Base-by-base conservation (phyloP, 345 rosid species). In the Aurinia saxatilis region DNA sequence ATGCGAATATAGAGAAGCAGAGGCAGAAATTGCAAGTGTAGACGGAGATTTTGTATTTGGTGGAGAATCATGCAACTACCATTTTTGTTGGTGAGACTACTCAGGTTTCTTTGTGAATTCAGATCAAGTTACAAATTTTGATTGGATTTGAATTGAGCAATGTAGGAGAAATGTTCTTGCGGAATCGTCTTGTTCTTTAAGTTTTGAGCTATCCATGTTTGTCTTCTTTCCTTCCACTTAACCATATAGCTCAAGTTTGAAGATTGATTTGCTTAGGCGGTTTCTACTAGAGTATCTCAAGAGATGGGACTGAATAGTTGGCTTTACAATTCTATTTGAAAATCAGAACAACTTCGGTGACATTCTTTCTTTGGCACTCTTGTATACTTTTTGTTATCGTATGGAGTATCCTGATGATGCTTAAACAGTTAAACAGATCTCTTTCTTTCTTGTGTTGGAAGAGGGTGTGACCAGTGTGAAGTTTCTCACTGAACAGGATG, bases 41-140 rank as follows among this genome's bases (percentile, higher is more conserved):
- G 27, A 82, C 85, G 7, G 78, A 84, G 8, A 85, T 93, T 75
- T 78, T 93, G 14, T 93, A 93, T 72, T 68, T 90, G 74, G 95
- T 84, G 51, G 97, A 90, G 80, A 76, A 82, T 73, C 95, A 84
- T 52, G 96, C 87, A n/a, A 87, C 96, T n/a, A 87, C 95, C 50
- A 74, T 93, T 35, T 60, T 93, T 34, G 97, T 93, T 52, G 99
- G 99, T 15, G 99, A 93, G 79, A 93, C 99, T 62, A 92, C 97
- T 5, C 99, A 89, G 71, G 90, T 90, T 58, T 95, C 97, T 46
- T n/a, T n/a, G n/a, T n/a, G n/a, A n/a, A n/a, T n/a, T n/a, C n/a
- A n/a, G n/a, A n/a, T n/a, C n/a, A n/a, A n/a, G n/a, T n/a, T n/a
- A n/a, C n/a, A n/a, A n/a, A n/a, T n/a, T n/a, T n/a, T n/a, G n/a